These are phyloP conservation scores for Penicillium coprophilum DNA, from an alignment of 495 filamentous ascomycete genomes.

Conservation along the genomic window DNA sequence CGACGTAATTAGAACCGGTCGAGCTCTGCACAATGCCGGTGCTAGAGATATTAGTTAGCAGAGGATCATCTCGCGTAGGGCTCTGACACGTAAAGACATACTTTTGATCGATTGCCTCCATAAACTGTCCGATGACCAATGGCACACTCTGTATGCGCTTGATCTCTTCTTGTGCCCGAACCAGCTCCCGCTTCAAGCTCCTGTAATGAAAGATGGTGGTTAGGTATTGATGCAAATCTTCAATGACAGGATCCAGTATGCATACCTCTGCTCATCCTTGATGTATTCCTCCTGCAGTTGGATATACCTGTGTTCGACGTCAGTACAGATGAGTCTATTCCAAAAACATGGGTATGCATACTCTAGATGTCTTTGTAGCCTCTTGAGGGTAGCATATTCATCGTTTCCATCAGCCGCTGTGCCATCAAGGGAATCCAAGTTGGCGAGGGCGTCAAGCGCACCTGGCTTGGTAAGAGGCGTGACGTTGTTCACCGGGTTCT, in stretches of 20 bases:
- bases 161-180: conserved; percentile 97
- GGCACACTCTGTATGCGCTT: conserved; percentile 99
- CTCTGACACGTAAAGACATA: conserved; percentile 42
- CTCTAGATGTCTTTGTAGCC: conserved; percentile 93
- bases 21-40: conserved; percentile 98
- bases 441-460: conserved; percentile 78
- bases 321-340: conserved; percentile 21
- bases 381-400: conserved; percentile 93
- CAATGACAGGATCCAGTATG: neutral
- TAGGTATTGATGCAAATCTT: conserved; percentile 8
- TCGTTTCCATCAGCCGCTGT: conserved; percentile 78
- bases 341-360: conserved; percentile 39
- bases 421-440: conserved; percentile 84
- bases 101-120: conserved; percentile 99
- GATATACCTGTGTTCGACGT: conserved; percentile 67
- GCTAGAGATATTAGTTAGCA: conserved; percentile 49
- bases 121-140: conserved; percentile 97
- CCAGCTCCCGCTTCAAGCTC: conserved; percentile 94
- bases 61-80: neutral
- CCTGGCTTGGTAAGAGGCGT: conserved; percentile 74
- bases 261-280: conserved; percentile 96
- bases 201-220: conserved; percentile 42
- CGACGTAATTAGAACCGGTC: conserved; percentile 98
- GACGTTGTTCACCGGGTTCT: conserved; percentile 70
- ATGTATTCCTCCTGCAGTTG: conserved; percentile 99